These are phyloP conservation scores for Meredithiella fracta DNA, from an alignment of 2,329 filamentous ascomycete species.

Conservation along the genomic window DNA sequence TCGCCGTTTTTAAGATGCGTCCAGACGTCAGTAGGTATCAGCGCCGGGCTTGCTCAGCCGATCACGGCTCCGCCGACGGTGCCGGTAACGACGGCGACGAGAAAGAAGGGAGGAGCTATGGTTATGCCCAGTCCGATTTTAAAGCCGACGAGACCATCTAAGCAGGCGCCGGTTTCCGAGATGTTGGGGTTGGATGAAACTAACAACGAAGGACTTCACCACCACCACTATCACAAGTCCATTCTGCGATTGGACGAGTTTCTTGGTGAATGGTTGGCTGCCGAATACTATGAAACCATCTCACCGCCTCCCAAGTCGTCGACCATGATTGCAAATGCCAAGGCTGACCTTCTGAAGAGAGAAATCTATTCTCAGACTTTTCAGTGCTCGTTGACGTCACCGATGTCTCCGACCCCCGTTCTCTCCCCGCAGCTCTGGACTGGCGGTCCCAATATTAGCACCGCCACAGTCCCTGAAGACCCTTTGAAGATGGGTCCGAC, in stretches of 20 bases:
- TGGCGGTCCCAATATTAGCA: conserved; percentile 1
- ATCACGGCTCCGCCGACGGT: conserved; percentile 20
- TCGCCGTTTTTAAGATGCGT: conserved; percentile 86
- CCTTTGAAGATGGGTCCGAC: conserved; percentile 11
- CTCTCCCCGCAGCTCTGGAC: conserved; percentile 13
- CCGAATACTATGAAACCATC: conserved; percentile 85
- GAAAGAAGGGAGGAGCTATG: conserved; percentile 3
- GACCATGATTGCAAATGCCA: conserved; percentile 77
- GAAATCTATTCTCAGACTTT: conserved; percentile 46
- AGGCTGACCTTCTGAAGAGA: conserved; percentile 65
- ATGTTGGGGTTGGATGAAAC: not conserved
- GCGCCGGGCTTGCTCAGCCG: conserved; percentile 49
- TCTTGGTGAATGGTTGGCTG: conserved; percentile 86
- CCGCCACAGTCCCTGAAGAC: conserved; percentile 10
- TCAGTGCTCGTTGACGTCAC: conserved; percentile 13
- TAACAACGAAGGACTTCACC: conserved; percentile 5
- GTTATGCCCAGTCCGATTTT: conserved; percentile 13
- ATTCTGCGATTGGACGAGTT: conserved; percentile 77
- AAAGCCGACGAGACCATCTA: conserved; percentile 13
- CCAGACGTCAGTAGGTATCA: conserved; percentile 45
- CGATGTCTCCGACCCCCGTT: conserved; percentile 3
- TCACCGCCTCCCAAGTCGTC: conserved; percentile 73
- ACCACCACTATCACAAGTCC: conserved; percentile 32
- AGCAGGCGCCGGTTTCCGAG: not conserved
- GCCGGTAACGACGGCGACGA: not conserved